A percentile compares a stretch with the other conserved stretches of the same genome.
These are phyloP conservation scores for Raddia guianensis DNA, from an alignment of 176 grass and related monocot species.

Conservation along the genomic window DNA sequence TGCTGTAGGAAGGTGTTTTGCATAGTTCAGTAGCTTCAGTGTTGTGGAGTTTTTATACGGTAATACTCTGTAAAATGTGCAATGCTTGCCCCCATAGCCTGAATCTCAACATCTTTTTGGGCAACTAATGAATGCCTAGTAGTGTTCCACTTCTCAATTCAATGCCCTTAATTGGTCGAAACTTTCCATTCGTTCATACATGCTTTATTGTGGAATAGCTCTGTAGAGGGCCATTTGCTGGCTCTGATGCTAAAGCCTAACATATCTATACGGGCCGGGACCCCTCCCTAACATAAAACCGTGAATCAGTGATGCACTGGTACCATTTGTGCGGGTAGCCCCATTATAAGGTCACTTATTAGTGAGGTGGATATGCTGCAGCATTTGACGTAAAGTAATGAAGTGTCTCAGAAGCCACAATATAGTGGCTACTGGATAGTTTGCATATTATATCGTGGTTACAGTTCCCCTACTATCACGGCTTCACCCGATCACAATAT, in stretches of 20 bases:
- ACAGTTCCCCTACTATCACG: not conserved
- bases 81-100: not conserved
- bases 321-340: not conserved
- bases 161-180: not conserved
- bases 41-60: not conserved
- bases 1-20: not conserved
- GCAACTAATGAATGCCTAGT: not conserved
- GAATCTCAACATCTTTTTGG: not conserved
- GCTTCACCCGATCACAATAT: not conserved
- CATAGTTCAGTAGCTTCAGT: not conserved
- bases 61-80: not conserved
- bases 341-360: slow-evolving; percentile 6
- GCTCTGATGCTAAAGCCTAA: no score
- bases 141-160: not conserved
- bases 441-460: not conserved
- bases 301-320: not conserved
- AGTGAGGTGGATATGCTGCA: not conserved
- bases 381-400: not conserved
- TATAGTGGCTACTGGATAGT: not conserved
- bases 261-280: not conserved
- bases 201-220: not conserved
- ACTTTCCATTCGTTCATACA: not conserved
- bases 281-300: not conserved
- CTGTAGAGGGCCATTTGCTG: not conserved
- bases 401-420: slow-evolving; percentile 20